Conservation (phyloP, 2,329 filamentous ascomycete species). For the Penicillium sumatraense region DNA sequence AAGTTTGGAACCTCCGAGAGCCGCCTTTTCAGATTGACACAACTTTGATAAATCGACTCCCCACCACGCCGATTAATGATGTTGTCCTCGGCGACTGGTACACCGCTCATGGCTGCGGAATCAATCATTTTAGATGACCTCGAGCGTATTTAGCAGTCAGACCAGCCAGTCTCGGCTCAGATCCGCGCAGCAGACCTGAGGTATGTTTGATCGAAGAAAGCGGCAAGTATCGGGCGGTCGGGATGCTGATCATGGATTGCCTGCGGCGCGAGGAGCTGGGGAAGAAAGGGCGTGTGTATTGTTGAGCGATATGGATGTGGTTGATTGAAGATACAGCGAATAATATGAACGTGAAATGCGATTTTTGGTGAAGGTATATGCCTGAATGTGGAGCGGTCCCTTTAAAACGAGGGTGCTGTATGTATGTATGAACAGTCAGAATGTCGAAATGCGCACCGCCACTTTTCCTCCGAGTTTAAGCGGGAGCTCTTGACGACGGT, state of each 20-base stretch:
- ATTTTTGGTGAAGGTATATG: not conserved
- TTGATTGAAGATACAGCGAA: not conserved
- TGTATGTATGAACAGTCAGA: constrained; percentile 17
- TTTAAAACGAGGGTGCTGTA: constrained; percentile 8
- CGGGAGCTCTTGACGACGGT: constrained; percentile 12
- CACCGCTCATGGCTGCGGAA: constrained; percentile 37
- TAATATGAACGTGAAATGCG: not conserved
- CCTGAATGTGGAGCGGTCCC: not conserved
- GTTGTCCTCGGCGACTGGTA: constrained; percentile 74
- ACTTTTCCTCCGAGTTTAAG: constrained; percentile 14
- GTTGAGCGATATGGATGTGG: not conserved
- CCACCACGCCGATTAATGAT: constrained; percentile 98
- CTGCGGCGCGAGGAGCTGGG: constrained; percentile 24
- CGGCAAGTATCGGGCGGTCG: constrained; percentile 31
- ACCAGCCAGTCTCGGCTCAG: constrained; percentile 31
- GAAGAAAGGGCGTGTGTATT: not conserved
- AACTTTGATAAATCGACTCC: constrained; percentile 95
- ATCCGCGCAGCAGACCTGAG: constrained; percentile 39
- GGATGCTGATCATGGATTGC: constrained; percentile 37
- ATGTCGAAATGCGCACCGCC: constrained; percentile 21
- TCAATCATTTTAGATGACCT: constrained; percentile 41
- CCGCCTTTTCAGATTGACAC: constrained; percentile 79
- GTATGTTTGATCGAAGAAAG: constrained; percentile 20
- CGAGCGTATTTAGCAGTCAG: constrained; percentile 23
- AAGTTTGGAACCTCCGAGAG: constrained; percentile 84